Evolutionary conservation across 2,329 filamentous ascomycete genomes (phyloP).

Genomic region (Pseudopyrenochaeta lycopersici): DNA sequence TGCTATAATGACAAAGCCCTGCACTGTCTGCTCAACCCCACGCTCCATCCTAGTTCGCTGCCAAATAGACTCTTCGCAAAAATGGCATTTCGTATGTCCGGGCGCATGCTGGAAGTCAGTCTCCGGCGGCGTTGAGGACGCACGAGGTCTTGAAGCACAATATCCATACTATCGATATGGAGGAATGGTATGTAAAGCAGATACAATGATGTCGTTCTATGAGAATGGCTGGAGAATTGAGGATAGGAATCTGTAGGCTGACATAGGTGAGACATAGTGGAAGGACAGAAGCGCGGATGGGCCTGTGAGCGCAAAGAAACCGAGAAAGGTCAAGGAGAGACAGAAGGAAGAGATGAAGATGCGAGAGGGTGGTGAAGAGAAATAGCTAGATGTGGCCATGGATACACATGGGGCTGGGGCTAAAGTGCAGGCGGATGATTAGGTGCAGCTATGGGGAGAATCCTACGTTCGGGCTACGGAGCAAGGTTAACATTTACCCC

Average conservation of each 20-base stretch:
- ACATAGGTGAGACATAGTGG: slow-evolving; percentile 39
- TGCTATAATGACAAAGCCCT: slow-evolving; percentile 44
- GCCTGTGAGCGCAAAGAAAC: slow-evolving; percentile 53
- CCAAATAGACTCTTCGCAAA: slow-evolving; percentile 50
- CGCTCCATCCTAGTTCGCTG: slow-evolving; percentile 54
- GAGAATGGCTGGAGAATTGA: neutral
- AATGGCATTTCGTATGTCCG: slow-evolving; percentile 57
- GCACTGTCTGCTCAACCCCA: slow-evolving; percentile 51
- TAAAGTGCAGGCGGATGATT: too few species aligned
- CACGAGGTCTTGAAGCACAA: slow-evolving; percentile 22
- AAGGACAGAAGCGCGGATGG: slow-evolving; percentile 53
- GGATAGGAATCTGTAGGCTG: neutral
- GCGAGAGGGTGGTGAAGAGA: neutral
- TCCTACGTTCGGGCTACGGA: too few species aligned
- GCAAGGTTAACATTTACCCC: too few species aligned
- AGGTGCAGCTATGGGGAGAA: too few species aligned
- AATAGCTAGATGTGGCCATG: neutral
- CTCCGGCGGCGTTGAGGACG: slow-evolving; percentile 56
- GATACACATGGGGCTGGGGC: neutral
- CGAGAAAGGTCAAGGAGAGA: slow-evolving; percentile 49
- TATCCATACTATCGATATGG: slow-evolving; percentile 37
- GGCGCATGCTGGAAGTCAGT: slow-evolving; percentile 55
- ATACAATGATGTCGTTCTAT: neutral
- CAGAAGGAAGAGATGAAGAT: slow-evolving; percentile 26
- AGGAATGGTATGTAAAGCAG: slow-evolving; percentile 45